Evolutionary conservation across 805 yeast genomes (phyloP).

Genomic region (Yarrowia alimentaria): DNA sequence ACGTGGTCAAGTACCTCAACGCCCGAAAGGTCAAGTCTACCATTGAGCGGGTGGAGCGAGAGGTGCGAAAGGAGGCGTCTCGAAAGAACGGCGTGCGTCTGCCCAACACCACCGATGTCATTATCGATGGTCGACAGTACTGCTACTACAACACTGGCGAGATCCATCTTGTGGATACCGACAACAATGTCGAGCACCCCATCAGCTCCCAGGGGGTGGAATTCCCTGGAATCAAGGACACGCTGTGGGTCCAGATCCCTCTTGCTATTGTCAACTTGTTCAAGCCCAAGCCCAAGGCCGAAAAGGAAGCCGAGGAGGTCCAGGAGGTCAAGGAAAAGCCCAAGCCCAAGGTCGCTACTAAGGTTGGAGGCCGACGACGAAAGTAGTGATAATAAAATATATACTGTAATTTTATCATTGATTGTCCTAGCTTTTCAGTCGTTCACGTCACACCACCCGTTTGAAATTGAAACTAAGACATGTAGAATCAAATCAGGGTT

Average conservation of each 20-base stretch:
- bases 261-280: constrained; percentile 30
- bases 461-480: too few relatives aligned
- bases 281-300: constrained; percentile 30
- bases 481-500: too few relatives aligned
- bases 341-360: constrained; percentile 31
- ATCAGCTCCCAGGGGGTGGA: constrained; percentile 36
- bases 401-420: too few relatives aligned
- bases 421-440: too few relatives aligned
- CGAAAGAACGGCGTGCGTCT: constrained; percentile 27
- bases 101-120: constrained; percentile 12
- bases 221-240: constrained; percentile 40
- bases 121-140: constrained; percentile 26
- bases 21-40: constrained; percentile 28
- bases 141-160: constrained; percentile 33
- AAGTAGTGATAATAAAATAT: constrained; percentile 7
- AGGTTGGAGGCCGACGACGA: constrained; percentile 31
- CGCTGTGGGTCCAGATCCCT: constrained; percentile 38
- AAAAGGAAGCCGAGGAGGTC: constrained; percentile 15
- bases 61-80: constrained; percentile 27
- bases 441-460: too few relatives aligned
- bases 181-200: constrained; percentile 37
- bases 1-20: constrained; percentile 49
- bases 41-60: constrained; percentile 22
- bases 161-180: constrained; percentile 36
- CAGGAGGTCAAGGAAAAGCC: constrained; percentile 27